Evolutionary conservation across 2,329 filamentous ascomycete genomes (phyloP).

Genomic region (Diaporthe velutina): DNA sequence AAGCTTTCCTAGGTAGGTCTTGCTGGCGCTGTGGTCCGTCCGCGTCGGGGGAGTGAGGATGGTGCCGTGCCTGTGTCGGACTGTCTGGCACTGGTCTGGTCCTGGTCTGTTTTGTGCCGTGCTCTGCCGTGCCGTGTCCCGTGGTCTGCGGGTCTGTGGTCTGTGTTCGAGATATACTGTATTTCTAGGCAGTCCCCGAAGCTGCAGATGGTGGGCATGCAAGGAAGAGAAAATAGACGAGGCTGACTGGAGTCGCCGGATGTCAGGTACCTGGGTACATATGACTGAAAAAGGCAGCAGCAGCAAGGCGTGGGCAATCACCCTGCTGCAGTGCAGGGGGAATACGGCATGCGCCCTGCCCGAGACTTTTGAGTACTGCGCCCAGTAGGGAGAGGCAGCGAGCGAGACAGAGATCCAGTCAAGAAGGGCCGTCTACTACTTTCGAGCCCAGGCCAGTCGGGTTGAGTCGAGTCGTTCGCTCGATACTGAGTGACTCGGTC

Average conservation of each 20-base stretch:
- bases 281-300: constrained; percentile 10
- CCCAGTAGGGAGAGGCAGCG: not conserved
- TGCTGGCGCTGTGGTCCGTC: constrained; percentile 23
- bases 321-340: constrained; percentile 25
- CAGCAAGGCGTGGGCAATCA: constrained; percentile 28
- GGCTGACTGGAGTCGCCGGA: constrained; percentile 5
- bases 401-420: not conserved
- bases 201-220: not conserved
- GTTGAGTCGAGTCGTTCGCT: not conserved
- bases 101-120: constrained; percentile 27
- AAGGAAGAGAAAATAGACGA: constrained; percentile 16
- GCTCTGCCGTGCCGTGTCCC: constrained; percentile 15
- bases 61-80: not conserved
- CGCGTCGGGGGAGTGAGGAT: constrained; percentile 18
- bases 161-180: not conserved
- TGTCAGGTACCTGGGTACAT: not conserved
- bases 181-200: not conserved
- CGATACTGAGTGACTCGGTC: constrained; percentile 9
- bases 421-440: not conserved
- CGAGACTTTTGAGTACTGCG: constrained; percentile 6
- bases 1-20: constrained; percentile 26
- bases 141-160: constrained; percentile 1
- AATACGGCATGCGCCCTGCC: constrained; percentile 25
- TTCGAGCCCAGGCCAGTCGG: constrained; percentile 1
- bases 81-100: not conserved